These are phyloP conservation scores for Cotoneaster glaucophyllus DNA, from an alignment of 306 rosid genomes.

Conservation along the genomic window DNA sequence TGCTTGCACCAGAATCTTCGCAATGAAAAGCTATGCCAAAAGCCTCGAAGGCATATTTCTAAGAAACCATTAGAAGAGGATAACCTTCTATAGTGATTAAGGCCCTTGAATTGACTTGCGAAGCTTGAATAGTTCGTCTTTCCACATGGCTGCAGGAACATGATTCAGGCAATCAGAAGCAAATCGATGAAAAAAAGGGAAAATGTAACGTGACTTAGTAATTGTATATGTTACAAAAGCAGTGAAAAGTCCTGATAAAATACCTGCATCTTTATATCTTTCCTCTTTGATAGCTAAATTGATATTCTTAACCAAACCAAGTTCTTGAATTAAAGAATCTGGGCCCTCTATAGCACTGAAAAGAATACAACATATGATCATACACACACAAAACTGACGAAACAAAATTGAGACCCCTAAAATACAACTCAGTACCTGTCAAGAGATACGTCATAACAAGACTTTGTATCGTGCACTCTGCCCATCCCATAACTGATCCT, in stretches of 20 bases:
- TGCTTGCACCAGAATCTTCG: slow-evolving; percentile 8
- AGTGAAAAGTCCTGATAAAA: background rate
- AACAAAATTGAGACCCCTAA: slow-evolving; percentile 2
- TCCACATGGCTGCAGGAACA: slow-evolving; percentile 75
- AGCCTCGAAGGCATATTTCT: slow-evolving; percentile 17
- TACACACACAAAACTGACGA: background rate
- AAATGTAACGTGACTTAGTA: background rate
- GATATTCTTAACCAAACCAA: slow-evolving; percentile 67
- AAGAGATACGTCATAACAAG: slow-evolving; percentile 72
- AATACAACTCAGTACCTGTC: slow-evolving; percentile 61
- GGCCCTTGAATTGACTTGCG: slow-evolving; percentile 54
- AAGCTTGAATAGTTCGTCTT: slow-evolving; percentile 62
- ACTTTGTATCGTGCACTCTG: slow-evolving; percentile 43
- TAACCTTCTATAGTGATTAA: slow-evolving; percentile 32
- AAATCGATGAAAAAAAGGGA: background rate
- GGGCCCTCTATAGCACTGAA: slow-evolving; percentile 83
- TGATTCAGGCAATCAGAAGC: background rate
- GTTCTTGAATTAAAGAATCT: slow-evolving; percentile 62
- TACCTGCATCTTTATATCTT: slow-evolving; percentile 89
- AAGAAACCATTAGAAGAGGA: background rate
- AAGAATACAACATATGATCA: slow-evolving; percentile 13
- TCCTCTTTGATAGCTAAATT: slow-evolving; percentile 67
- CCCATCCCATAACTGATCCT: slow-evolving; percentile 71
- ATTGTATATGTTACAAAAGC: background rate
- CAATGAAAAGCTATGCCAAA: slow-evolving; percentile 27